Evolutionary conservation across 2,329 filamentous ascomycete genomes (phyloP).

Genomic region (Calonectria honghensis): DNA sequence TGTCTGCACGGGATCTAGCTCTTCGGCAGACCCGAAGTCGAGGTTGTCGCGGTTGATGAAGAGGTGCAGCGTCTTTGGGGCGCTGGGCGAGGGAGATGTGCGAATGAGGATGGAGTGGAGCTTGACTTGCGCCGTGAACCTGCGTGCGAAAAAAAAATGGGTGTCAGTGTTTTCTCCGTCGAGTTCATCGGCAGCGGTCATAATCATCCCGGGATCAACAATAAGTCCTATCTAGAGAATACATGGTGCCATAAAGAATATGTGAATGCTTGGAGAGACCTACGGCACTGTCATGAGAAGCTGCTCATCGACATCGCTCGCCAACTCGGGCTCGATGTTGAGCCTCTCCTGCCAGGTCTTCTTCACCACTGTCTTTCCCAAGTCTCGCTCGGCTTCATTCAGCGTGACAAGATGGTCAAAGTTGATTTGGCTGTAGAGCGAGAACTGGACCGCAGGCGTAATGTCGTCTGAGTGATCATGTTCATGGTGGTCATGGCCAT

Average conservation of each 20-base stretch:
- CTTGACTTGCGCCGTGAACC: constrained; percentile 95
- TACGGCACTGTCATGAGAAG: constrained; percentile 94
- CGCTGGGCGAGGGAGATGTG: constrained; percentile 80
- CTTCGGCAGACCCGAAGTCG: constrained; percentile 86
- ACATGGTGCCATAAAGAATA: not conserved
- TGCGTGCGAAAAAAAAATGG: constrained; percentile 59
- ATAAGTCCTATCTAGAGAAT: not conserved
- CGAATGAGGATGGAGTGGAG: constrained; percentile 92
- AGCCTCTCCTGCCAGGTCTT: constrained; percentile 95
- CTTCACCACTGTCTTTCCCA: constrained; percentile 84
- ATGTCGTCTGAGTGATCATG: constrained; percentile 96
- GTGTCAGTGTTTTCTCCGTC: not conserved
- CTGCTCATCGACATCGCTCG: constrained; percentile 93
- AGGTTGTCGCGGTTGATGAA: constrained; percentile 91
- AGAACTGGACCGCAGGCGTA: constrained; percentile 91
- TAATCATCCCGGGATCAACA: not conserved
- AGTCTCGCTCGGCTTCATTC: constrained; percentile 83
- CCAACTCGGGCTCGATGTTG: constrained; percentile 81
- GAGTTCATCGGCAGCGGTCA: not conserved
- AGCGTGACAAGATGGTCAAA: constrained; percentile 90
- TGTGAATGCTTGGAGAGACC: constrained; percentile 59
- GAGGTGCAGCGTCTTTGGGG: constrained; percentile 89
- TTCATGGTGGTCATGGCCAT: constrained; percentile 73
- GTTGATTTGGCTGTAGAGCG: constrained; percentile 93
- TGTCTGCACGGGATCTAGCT: constrained; percentile 82